Percentiles rank a stretch among this genome's conserved stretches.
Conservation (phyloP, 2,329 filamentous ascomycete genomes). For the Cadophora luteo-olivacea region DNA sequence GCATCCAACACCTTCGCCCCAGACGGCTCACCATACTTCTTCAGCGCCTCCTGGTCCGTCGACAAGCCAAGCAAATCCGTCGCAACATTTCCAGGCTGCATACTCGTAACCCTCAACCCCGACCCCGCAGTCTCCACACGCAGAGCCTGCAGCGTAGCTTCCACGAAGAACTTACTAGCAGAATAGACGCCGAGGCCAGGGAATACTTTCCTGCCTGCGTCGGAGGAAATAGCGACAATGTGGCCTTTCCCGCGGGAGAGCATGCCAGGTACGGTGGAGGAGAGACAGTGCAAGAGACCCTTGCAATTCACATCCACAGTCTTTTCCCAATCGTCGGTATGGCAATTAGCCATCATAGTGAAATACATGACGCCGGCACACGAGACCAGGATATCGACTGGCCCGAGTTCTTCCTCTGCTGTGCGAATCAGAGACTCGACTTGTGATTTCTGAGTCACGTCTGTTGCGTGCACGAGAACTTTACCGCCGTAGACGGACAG, state of each 20-base stretch:
- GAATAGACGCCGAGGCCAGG: slow-evolving; percentile 83
- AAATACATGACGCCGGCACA: slow-evolving; percentile 90
- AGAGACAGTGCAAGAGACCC: slow-evolving; percentile 75
- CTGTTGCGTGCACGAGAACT: slow-evolving; percentile 72
- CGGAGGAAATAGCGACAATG: slow-evolving; percentile 82
- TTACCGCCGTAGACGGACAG: slow-evolving; percentile 65
- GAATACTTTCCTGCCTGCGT: slow-evolving; percentile 83
- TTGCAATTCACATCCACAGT: slow-evolving; percentile 90
- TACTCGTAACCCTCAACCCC: slow-evolving; percentile 73
- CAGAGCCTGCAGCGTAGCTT: slow-evolving; percentile 77
- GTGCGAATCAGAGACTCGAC: slow-evolving; percentile 70
- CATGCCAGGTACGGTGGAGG: slow-evolving; percentile 74
- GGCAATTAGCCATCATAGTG: slow-evolving; percentile 82
- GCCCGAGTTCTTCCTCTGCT: slow-evolving; percentile 67
- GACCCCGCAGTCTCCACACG: slow-evolving; percentile 78
- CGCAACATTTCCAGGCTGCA: slow-evolving; percentile 79
- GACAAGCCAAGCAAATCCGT: slow-evolving; percentile 78
- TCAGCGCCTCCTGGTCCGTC: slow-evolving; percentile 76
- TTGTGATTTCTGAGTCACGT: slow-evolving; percentile 71
- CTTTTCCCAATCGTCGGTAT: slow-evolving; percentile 78
- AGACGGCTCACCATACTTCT: slow-evolving; percentile 78
- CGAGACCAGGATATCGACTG: slow-evolving; percentile 79
- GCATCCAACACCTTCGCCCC: slow-evolving; percentile 78
- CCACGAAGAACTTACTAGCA: slow-evolving; percentile 85
- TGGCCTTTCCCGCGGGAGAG: slow-evolving; percentile 72